A percentile compares a stretch with the other conserved stretches of the same genome.
These are phyloP conservation scores for Myxozyma nipponensis DNA, from an alignment of 805 yeast genomes.

Conservation along the genomic window DNA sequence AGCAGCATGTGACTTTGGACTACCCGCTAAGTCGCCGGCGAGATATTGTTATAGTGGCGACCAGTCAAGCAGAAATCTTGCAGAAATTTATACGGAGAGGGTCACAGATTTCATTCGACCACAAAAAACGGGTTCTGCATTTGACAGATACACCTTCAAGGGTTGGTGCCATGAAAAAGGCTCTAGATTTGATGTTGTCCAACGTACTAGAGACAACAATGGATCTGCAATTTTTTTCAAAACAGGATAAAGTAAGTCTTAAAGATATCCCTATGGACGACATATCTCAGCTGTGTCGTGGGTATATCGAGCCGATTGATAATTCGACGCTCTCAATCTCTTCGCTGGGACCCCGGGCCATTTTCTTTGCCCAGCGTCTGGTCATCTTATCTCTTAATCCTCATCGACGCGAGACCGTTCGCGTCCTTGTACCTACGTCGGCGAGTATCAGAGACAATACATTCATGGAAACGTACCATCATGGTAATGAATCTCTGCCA, in stretches of 20 bases:
- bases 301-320: conserved; percentile 14
- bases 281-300: conserved; percentile 14
- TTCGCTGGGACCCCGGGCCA: conserved; percentile 5
- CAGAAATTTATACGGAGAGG: conserved; percentile 1
- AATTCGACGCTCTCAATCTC: conserved; percentile 11
- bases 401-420: conserved; percentile 2
- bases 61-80: conserved; percentile 3
- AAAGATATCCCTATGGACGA: conserved; percentile 11
- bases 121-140: conserved; percentile 1
- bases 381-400: conserved; percentile 12
- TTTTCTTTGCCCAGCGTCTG: conserved; percentile 14
- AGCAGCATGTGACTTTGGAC: conserved; percentile 6
- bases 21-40: conserved; percentile 6
- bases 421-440: not conserved
- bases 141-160: conserved; percentile 1
- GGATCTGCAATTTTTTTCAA: conserved; percentile 4
- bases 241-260: not conserved
- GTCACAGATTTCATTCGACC: conserved; percentile 3
- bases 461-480: no score
- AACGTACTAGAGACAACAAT: conserved; percentile 4
- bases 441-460: not conserved
- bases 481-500: not conserved
- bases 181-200: conserved; percentile 2
- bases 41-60: conserved; percentile 9
- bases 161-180: conserved; percentile 5